phyloP scores from a whole-genome alignment of 768 basidiomycete species.

The Lenzites betulinus region DNA sequence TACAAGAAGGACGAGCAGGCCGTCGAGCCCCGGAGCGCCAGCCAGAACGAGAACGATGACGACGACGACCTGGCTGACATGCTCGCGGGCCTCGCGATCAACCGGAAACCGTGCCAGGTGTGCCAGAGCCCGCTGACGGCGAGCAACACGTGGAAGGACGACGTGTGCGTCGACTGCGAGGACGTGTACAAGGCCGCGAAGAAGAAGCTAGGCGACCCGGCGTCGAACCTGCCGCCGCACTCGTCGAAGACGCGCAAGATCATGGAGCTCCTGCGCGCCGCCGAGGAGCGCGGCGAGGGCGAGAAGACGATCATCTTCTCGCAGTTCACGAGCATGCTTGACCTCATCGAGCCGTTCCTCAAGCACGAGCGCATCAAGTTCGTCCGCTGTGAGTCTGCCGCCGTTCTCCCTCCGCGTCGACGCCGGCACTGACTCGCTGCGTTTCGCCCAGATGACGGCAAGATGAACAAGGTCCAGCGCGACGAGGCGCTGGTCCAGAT shows the following conservation, averaged over 20 bases:
- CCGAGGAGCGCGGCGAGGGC: conserved; percentile 56
- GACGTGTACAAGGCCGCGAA: conserved; percentile 51
- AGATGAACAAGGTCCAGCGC: conserved; percentile 76
- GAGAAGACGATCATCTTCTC: conserved; percentile 98
- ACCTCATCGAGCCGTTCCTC: conserved; percentile 86
- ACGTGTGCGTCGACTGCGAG: conserved; percentile 52
- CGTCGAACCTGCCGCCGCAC: conserved; percentile 55
- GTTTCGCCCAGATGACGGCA: conserved; percentile 78
- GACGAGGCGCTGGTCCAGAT: conserved; percentile 77
- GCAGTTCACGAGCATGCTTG: conserved; percentile 87
- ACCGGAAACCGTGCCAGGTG: conserved; percentile 68
- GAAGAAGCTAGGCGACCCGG: conserved; percentile 36
- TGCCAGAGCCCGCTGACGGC: conserved; percentile 52
- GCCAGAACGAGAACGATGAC: conserved; percentile 58
- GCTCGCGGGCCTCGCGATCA: conserved; percentile 70
- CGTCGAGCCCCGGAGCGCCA: conserved; percentile 61
- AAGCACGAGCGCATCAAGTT: conserved; percentile 63
- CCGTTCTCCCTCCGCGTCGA: not conserved
- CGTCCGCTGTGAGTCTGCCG: conserved; percentile 74
- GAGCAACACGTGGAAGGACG: conserved; percentile 42
- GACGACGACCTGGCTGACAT: conserved; percentile 70
- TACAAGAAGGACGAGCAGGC: conserved; percentile 76
- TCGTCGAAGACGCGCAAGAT: conserved; percentile 90
- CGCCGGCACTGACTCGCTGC: not conserved
- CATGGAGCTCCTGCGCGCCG: conserved; percentile 65